These are phyloP conservation scores for Pseudohyphozyma bogoriensis DNA, from an alignment of 768 basidiomycete species.

Conservation along the genomic window DNA sequence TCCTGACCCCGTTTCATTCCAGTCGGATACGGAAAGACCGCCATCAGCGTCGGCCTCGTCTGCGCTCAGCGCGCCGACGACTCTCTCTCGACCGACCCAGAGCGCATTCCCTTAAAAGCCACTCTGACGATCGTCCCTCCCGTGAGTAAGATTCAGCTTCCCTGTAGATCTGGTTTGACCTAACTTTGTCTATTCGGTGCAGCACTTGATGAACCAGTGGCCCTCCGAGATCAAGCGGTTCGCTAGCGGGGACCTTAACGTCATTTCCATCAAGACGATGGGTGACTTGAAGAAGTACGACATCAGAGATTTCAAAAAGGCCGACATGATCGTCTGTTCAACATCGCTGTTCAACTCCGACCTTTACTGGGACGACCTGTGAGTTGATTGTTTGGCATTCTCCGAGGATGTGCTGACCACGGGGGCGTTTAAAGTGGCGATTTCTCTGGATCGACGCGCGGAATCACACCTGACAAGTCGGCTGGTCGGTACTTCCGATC, in stretches of 20 bases:
- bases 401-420: neutral
- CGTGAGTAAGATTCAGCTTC: neutral
- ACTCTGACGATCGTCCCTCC: slow-evolving; percentile 71
- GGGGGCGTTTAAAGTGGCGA: slow-evolving; percentile 62
- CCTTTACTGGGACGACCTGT: slow-evolving; percentile 43
- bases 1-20: too few relatives aligned
- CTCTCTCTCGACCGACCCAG: slow-evolving; percentile 48
- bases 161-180: neutral
- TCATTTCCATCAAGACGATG: slow-evolving; percentile 58
- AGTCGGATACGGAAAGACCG: slow-evolving; percentile 95
- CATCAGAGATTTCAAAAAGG: slow-evolving; percentile 63
- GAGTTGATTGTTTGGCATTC: neutral
- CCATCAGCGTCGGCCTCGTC: slow-evolving; percentile 81
- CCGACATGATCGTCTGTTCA: slow-evolving; percentile 77
- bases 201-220: too few relatives aligned
- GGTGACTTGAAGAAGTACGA: slow-evolving; percentile 60
- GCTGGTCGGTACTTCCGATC: slow-evolving; percentile 75
- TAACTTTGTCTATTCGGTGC: neutral
- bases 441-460: slow-evolving; percentile 50
- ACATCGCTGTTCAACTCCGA: slow-evolving; percentile 73
- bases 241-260: slow-evolving; percentile 51
- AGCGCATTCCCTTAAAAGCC: slow-evolving; percentile 63
- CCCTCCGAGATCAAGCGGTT: slow-evolving; percentile 76
- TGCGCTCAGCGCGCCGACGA: slow-evolving; percentile 50
- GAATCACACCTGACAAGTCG: slow-evolving; percentile 38